Conservation (phyloP, 305 asterid genomes). For the Fraxinus platypoda region DNA sequence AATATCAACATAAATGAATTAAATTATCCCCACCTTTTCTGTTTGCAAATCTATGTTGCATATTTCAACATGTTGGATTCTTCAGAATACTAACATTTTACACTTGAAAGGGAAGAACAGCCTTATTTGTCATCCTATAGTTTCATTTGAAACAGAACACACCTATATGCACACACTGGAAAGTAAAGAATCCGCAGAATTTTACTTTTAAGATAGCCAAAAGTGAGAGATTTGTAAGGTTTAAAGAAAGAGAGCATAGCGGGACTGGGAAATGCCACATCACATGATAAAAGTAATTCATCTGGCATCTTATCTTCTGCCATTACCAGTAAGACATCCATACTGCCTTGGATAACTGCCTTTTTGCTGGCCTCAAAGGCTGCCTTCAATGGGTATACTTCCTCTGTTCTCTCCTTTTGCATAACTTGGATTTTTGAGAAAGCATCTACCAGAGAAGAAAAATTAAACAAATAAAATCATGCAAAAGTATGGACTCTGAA, state of each 20-base stretch:
- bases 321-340: conserved; percentile 71
- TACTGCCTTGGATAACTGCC: conserved; percentile 77
- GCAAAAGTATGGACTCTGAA: not conserved
- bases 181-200: not conserved
- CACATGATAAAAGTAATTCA: not conserved
- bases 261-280: not conserved
- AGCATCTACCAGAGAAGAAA: conserved; percentile 45
- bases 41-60: not conserved
- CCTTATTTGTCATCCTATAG: not conserved
- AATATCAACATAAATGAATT: not conserved
- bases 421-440: conserved; percentile 49
- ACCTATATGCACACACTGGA: not conserved
- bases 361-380: conserved; percentile 76
- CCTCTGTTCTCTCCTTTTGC: conserved; percentile 49
- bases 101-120: conserved; percentile 2
- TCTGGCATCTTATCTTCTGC: not conserved
- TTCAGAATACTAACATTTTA: not conserved
- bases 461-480: not conserved
- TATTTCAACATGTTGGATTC: conserved; percentile 12
- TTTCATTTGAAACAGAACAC: not conserved
- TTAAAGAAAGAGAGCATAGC: not conserved
- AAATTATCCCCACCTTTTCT: not conserved
- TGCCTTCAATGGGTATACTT: conserved; percentile 50
- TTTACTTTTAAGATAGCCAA: not conserved
- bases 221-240: not conserved